Conservation (phyloP, 129 eudicot species). For the Flaveria brownii region DNA sequence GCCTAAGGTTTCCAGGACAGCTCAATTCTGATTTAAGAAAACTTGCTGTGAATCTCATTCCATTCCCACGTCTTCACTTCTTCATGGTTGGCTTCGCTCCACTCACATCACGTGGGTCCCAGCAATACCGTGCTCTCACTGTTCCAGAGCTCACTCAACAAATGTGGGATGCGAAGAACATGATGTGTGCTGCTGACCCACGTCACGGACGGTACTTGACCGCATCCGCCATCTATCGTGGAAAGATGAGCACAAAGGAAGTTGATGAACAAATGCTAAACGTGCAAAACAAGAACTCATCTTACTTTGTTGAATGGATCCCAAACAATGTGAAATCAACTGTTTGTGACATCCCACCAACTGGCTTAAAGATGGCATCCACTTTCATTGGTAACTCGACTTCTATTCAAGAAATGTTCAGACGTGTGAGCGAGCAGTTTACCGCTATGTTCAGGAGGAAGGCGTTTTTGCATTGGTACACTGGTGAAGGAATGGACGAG, state of each 20-base stretch:
- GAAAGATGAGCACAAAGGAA: conserved; percentile 65
- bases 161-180: conserved; percentile 69
- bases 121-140: conserved; percentile 54
- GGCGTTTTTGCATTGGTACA: conserved; percentile 72
- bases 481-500: conserved; percentile 64
- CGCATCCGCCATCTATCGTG: conserved; percentile 63
- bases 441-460: conserved; percentile 65
- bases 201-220: conserved; percentile 59
- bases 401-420: conserved; percentile 59
- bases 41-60: conserved; percentile 57
- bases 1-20: conserved; percentile 56
- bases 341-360: conserved; percentile 62
- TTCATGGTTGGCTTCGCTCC: conserved; percentile 69
- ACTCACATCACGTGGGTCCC: conserved; percentile 61
- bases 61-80: conserved; percentile 64
- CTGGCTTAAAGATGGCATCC: conserved; percentile 57
- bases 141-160: conserved; percentile 64
- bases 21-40: conserved; percentile 58
- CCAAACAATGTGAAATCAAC: conserved; percentile 63
- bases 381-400: conserved; percentile 62
- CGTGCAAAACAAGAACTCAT: conserved; percentile 63
- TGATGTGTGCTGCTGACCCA: conserved; percentile 66
- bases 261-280: conserved; percentile 61
- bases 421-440: conserved; percentile 47
- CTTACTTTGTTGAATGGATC: conserved; percentile 65